Conservation (phyloP, 1,284 basidiomycete species). For the Psilocybe mexicana region DNA sequence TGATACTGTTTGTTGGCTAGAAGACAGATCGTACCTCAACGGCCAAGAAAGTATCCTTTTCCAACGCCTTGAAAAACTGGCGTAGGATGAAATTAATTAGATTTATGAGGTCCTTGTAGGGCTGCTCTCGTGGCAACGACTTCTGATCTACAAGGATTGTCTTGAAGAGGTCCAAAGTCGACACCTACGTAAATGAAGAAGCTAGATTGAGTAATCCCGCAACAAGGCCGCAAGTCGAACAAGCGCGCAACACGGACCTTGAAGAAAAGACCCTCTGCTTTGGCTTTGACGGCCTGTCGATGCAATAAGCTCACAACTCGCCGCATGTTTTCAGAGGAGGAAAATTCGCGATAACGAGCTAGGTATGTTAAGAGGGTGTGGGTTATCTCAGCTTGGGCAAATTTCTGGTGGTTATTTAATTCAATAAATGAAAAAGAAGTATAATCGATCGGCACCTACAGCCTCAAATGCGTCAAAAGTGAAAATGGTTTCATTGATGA, state of each 20-base stretch:
- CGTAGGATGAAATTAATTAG: constrained; percentile 85
- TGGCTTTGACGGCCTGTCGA: constrained; percentile 84
- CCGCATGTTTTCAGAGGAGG: constrained; percentile 79
- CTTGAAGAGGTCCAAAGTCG: constrained; percentile 83
- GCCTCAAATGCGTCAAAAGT: constrained; percentile 87
- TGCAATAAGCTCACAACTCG: constrained; percentile 86
- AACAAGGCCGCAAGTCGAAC: constrained; percentile 19
- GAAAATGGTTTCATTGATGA: constrained; percentile 82
- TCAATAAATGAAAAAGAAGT: constrained; percentile 4
- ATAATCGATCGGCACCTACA: constrained; percentile 46
- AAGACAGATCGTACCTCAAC: constrained; percentile 61
- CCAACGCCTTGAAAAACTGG: constrained; percentile 88
- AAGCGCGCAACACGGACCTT: constrained; percentile 55
- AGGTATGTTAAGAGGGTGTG: constrained; percentile 83
- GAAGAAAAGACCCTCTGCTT: constrained; percentile 92
- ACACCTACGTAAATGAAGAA: constrained; percentile 59
- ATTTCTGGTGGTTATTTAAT: constrained; percentile 53
- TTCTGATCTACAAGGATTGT: constrained; percentile 77
- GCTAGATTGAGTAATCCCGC: constrained; percentile 12
- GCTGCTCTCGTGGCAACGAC: constrained; percentile 72
- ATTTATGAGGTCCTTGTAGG: constrained; percentile 80
- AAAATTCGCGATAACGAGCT: constrained; percentile 79
- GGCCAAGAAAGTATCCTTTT: constrained; percentile 80
- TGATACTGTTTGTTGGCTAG: constrained; percentile 5
- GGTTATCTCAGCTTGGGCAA: constrained; percentile 82